Base-by-base conservation (phyloP, 768 basidiomycete species). In the Psilocybe cubensis region DNA sequence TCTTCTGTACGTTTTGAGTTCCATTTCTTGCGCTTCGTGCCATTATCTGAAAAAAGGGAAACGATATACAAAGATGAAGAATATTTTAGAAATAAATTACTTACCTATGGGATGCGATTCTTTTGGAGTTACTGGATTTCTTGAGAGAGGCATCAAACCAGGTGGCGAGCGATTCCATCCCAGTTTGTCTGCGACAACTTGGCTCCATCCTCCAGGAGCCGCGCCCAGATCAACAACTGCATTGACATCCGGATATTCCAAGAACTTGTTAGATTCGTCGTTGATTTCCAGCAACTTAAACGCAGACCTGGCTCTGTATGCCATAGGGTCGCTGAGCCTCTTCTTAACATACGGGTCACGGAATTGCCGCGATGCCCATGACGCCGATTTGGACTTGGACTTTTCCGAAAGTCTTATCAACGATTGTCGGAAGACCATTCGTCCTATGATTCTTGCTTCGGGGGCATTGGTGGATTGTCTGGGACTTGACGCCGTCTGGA, bases 151-250 rank as follows among this genome's bases (percentile, higher is more conserved):
- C 48, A 29, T 47, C 41, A 48, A 35, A 21, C 14, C 18, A 5
- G 38, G 46, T 42, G 11, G 58, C 14, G 49, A 35, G 24, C 64
- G 57, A 28, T 61, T 63, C 79, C 82, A 85, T 2, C 87, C 86
- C n/a, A 92, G 68, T 54, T 83, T 81, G 28, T 76, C 77, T 0
- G 85, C 81, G 12, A 85, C 86, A 10, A 94, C 94, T 67, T 97
- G 95, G 48, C 89, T 90, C 96, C 96, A 98, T 0, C 94, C 94
- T 0, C 95, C 95, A 0, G 96, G 96, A 0, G 94, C 92, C 0
- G 92, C 92, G 14, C 96, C 96, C 20, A 97, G 82, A 71, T 97
- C 96, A 1, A 96, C 85, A 0, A 96, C 84, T 17, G 82, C 77
- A 1, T 70, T 76, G 4, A 89, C 83, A 52, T 88, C 79, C 23